phyloP scores from a whole-genome alignment of 179 eudicot genomes.

The Sideroxylon spinosum region DNA sequence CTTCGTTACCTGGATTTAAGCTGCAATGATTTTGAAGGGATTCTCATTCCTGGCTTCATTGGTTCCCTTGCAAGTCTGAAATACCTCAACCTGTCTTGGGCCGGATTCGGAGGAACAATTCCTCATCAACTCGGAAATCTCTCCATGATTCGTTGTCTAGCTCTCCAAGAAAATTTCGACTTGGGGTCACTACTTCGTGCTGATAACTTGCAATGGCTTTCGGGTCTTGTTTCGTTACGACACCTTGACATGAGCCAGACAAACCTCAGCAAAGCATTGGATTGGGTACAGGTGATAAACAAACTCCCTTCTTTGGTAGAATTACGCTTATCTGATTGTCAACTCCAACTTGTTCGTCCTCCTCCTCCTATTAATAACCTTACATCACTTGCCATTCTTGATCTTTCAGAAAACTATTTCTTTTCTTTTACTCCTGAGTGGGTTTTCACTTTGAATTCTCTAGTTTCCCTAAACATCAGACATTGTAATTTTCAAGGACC shows the following conservation, averaged over 20 bases:
- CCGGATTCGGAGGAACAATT: constrained; percentile 12
- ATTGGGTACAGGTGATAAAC: constrained; percentile 18
- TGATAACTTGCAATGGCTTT: too few relatives aligned
- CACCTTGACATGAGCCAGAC: constrained; percentile 15
- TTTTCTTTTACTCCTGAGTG: background rate
- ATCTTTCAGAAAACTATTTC: constrained; percentile 12
- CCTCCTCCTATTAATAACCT: background rate
- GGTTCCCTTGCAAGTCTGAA: constrained; percentile 6
- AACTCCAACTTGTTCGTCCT: background rate
- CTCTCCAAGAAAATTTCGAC: background rate
- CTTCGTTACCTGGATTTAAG: constrained; percentile 22
- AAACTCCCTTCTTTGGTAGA: too few relatives aligned
- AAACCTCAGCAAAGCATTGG: constrained; percentile 7
- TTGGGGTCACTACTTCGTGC: background rate
- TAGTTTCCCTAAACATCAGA: background rate
- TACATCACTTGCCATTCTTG: constrained; percentile 11
- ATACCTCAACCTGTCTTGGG: constrained; percentile 19
- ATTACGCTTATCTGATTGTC: background rate
- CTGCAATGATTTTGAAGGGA: constrained; percentile 18
- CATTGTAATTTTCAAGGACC: background rate
- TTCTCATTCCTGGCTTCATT: constrained; percentile 5
- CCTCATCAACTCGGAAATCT: constrained; percentile 23
- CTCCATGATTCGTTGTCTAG: background rate
- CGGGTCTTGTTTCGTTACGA: constrained; percentile 2
- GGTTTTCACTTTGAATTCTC: background rate